Conservation (phyloP, 306 rosid species). For the Glycine tomentella region DNA sequence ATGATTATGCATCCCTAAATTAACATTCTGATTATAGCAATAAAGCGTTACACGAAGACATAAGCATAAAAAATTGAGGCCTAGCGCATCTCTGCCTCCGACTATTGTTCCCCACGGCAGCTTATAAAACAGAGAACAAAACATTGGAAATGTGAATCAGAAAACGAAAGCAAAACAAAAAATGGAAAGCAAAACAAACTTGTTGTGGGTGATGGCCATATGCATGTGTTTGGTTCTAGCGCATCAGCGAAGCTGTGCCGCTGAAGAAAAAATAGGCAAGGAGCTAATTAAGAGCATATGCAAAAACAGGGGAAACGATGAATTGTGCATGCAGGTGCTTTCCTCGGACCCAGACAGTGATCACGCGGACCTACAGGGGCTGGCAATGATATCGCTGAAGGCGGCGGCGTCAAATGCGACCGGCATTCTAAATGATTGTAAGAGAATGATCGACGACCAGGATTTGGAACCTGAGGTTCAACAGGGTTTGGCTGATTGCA, state of each 20-base stretch:
- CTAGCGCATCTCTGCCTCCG: constrained; percentile 39
- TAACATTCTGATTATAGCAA: neutral
- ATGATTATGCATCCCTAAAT: neutral
- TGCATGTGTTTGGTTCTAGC: constrained; percentile 18
- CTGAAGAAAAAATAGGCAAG: neutral
- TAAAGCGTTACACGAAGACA: neutral
- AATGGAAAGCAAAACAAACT: constrained; percentile 48
- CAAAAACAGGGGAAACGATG: neutral
- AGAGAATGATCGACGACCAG: constrained; percentile 27
- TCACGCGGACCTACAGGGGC: neutral
- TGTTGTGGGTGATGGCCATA: constrained; percentile 33
- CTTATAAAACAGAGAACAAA: constrained; percentile 14
- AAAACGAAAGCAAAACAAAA: neutral
- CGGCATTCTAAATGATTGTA: neutral
- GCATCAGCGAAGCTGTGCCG: neutral
- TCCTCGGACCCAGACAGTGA: neutral
- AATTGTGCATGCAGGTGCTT: constrained; percentile 1
- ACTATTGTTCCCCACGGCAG: neutral
- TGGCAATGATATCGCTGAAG: constrained; percentile 39
- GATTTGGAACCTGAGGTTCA: constrained; percentile 36
- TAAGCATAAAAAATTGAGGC: constrained; percentile 34
- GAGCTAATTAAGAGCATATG: constrained; percentile 28
- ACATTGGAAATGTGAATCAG: too few species aligned
- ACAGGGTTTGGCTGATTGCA: constrained; percentile 57
- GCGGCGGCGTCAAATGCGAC: constrained; percentile 38